Evolutionary conservation across 768 basidiomycete genomes (phyloP).

Genomic region (Mrakia hoshinonis): DNA sequence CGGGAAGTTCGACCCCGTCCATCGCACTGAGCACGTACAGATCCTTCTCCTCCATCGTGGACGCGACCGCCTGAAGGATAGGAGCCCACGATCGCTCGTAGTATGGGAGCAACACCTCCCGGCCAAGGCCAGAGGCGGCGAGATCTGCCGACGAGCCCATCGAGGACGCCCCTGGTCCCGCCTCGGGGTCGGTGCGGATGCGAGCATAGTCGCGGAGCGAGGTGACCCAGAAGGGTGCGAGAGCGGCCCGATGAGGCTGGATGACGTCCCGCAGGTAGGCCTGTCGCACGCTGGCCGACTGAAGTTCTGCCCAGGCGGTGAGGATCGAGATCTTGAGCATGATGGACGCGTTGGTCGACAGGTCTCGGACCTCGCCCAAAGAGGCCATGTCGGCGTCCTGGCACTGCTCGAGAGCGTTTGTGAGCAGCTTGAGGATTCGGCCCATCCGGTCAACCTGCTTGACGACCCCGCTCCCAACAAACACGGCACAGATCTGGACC

Average conservation of each 20-base stretch:
- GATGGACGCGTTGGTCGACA: slow-evolving; percentile 87
- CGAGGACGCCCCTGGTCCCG: slow-evolving; percentile 52
- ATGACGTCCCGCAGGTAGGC: slow-evolving; percentile 70
- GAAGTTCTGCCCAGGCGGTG: slow-evolving; percentile 90
- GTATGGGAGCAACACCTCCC: slow-evolving; percentile 85
- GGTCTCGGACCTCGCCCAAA: slow-evolving; percentile 73
- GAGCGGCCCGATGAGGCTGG: slow-evolving; percentile 61
- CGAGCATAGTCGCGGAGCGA: slow-evolving; percentile 85
- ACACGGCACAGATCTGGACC: slow-evolving; percentile 85
- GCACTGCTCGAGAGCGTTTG: slow-evolving; percentile 76
- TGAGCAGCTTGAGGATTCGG: slow-evolving; percentile 79
- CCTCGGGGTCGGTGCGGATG: slow-evolving; percentile 76
- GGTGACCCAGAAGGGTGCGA: slow-evolving; percentile 80
- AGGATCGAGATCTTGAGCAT: slow-evolving; percentile 88
- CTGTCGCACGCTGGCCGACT: slow-evolving; percentile 60
- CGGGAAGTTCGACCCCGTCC: slow-evolving; percentile 55
- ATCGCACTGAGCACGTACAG: slow-evolving; percentile 66
- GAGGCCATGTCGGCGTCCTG: slow-evolving; percentile 77
- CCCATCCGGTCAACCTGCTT: slow-evolving; percentile 88
- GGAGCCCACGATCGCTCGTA: slow-evolving; percentile 72
- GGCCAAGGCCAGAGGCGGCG: slow-evolving; percentile 61
- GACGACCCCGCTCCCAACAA: slow-evolving; percentile 89
- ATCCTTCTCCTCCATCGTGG: slow-evolving; percentile 63
- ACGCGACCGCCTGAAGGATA: slow-evolving; percentile 76
- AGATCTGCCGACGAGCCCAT: slow-evolving; percentile 17